These are phyloP conservation scores for Chernovozyma aurita DNA, from an alignment of 1,139 yeast species.

Conservation along the genomic window DNA sequence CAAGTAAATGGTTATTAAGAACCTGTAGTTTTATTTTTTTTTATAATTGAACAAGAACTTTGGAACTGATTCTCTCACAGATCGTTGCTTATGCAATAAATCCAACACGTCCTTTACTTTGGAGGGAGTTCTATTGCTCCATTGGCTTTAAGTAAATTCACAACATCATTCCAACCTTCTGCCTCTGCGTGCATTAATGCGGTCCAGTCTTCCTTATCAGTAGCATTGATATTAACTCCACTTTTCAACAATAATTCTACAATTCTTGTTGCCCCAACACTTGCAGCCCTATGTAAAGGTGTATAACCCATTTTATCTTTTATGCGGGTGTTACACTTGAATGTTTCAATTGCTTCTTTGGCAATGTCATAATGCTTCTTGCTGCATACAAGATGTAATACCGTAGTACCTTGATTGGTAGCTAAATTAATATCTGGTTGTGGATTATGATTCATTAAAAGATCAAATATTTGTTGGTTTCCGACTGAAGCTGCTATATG, in stretches of 20 bases:
- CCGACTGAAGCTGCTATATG: conserved; percentile 83
- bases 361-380: conserved; percentile 58
- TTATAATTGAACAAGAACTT: no score
- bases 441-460: conserved; percentile 25
- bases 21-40: not conserved
- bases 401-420: conserved; percentile 69
- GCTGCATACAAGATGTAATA: conserved; percentile 72
- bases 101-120: not conserved
- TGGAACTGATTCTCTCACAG: no score
- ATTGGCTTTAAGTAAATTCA: conserved; percentile 36
- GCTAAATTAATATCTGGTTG: conserved; percentile 39
- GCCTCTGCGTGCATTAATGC: conserved; percentile 88
- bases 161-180: conserved; percentile 85
- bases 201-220: conserved; percentile 77
- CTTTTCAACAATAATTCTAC: conserved; percentile 47
- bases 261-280: conserved; percentile 62
- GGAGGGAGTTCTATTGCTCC: conserved; percentile 2
- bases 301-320: conserved; percentile 66
- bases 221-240: conserved; percentile 62
- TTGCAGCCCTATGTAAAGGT: conserved; percentile 81
- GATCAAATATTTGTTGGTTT: conserved; percentile 46
- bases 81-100: no score
- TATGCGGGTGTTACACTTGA: conserved; percentile 56
- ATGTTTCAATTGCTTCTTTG: conserved; percentile 42
- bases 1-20: not conserved